Conservation (phyloP, 2,329 filamentous ascomycete genomes). For the Aspergillus jensenii region DNA sequence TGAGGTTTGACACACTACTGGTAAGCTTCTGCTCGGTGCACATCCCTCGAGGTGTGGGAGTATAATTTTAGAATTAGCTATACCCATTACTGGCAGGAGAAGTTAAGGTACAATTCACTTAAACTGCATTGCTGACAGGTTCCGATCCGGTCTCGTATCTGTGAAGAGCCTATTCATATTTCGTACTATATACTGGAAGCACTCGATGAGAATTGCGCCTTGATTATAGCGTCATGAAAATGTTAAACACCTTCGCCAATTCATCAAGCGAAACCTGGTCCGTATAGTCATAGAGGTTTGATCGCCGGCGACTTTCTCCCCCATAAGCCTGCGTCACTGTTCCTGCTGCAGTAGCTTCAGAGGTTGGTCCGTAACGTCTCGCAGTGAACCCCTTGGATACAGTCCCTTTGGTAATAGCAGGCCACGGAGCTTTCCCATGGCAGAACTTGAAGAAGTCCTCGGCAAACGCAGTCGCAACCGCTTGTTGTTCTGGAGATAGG, state of each 20-base stretch:
- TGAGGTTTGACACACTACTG: too few species aligned
- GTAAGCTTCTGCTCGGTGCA: too few species aligned
- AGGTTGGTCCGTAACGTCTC: slow-evolving; percentile 27
- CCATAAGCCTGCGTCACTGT: slow-evolving; percentile 20
- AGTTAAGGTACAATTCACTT: too few species aligned
- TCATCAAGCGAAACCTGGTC: slow-evolving; percentile 25
- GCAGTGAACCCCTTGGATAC: slow-evolving; percentile 23
- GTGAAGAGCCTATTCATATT: too few species aligned
- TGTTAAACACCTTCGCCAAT: slow-evolving; percentile 17
- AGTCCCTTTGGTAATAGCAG: slow-evolving; percentile 19
- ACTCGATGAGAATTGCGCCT: not conserved
- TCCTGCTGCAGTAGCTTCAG: slow-evolving; percentile 1
- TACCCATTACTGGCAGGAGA: too few species aligned
- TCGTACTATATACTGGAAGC: too few species aligned
- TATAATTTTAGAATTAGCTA: too few species aligned
- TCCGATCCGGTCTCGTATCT: too few species aligned
- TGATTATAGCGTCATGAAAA: slow-evolving; percentile 12
- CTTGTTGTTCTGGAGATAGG: slow-evolving; percentile 32
- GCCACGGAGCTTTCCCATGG: slow-evolving; percentile 36
- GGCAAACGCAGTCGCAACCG: slow-evolving; percentile 35
- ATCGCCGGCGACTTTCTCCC: slow-evolving; percentile 23
- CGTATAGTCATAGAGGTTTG: slow-evolving; percentile 23
- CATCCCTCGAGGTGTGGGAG: too few species aligned
- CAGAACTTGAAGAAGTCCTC: slow-evolving; percentile 42
- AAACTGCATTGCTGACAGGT: too few species aligned